phyloP scores from a whole-genome alignment of 257 asterid species.

The Misopates orontium region DNA sequence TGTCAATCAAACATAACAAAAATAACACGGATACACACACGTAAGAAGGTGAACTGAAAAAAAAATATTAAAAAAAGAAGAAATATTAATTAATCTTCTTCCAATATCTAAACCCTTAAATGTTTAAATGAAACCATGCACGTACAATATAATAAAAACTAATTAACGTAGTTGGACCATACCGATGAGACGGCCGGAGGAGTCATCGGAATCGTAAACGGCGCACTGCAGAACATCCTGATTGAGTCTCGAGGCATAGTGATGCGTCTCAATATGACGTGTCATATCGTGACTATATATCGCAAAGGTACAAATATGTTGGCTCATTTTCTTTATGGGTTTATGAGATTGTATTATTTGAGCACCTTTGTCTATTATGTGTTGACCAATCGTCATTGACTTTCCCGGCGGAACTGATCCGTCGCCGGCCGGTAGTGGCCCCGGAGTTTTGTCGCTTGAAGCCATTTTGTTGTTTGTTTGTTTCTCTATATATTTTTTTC shows the following conservation, averaged over 20 bases:
- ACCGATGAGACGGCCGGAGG: slow-evolving; percentile 80
- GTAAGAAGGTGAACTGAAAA: too few relatives aligned
- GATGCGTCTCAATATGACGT: slow-evolving; percentile 85
- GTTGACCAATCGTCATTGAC: slow-evolving; percentile 51
- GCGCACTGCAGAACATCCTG: slow-evolving; percentile 85
- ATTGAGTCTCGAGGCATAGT: slow-evolving; percentile 50
- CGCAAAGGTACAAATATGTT: slow-evolving; percentile 83
- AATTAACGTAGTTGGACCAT: neutral
- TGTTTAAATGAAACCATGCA: too few relatives aligned
- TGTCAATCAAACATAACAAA: too few relatives aligned
- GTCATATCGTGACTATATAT: slow-evolving; percentile 76
- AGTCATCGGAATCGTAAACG: slow-evolving; percentile 75
- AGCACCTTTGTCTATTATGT: slow-evolving; percentile 59
- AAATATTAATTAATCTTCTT: too few relatives aligned
- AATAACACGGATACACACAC: too few relatives aligned
- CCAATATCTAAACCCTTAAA: too few relatives aligned
- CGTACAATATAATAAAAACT: too few relatives aligned
- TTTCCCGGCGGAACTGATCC: slow-evolving; percentile 76
- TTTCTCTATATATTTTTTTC: too few relatives aligned
- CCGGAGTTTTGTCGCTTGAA: slow-evolving; percentile 53
- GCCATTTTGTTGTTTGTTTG: slow-evolving; percentile 58
- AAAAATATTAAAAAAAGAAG: too few relatives aligned
- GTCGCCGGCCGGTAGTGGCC: slow-evolving; percentile 54
- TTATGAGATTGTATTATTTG: slow-evolving; percentile 63
- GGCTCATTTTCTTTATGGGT: slow-evolving; percentile 69